These are phyloP conservation scores for Phylloporus sp. DNA, from an alignment of 768 basidiomycete species.

Conservation along the genomic window DNA sequence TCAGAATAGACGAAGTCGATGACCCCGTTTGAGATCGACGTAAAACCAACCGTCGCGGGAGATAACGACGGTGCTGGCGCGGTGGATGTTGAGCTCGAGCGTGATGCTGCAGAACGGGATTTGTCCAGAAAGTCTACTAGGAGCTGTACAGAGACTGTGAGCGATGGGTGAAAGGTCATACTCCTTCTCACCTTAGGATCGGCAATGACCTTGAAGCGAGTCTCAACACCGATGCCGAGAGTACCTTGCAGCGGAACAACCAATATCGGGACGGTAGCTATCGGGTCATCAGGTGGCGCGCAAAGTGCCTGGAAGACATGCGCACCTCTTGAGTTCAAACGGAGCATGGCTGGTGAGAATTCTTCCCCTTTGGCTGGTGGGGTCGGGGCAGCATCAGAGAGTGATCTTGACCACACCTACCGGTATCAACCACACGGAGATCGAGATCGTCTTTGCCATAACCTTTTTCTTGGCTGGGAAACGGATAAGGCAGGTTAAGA, in stretches of 20 bases:
- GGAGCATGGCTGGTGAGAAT: slow-evolving; percentile 67
- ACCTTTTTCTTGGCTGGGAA: slow-evolving; percentile 68
- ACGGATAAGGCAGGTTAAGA: not conserved
- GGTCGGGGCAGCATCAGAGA: not conserved
- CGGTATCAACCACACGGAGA: slow-evolving; percentile 61
- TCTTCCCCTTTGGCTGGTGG: slow-evolving; percentile 71
- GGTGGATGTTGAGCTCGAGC: slow-evolving; percentile 63
- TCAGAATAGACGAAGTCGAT: slow-evolving; percentile 60
- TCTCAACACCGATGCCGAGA: slow-evolving; percentile 63
- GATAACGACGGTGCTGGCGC: slow-evolving; percentile 74
- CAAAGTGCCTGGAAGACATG: slow-evolving; percentile 2
- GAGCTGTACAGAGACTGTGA: slow-evolving; percentile 38
- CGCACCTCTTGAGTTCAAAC: slow-evolving; percentile 73
- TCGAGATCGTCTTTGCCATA: slow-evolving; percentile 76
- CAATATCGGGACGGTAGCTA: slow-evolving; percentile 77
- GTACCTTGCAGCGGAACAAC: slow-evolving; percentile 82
- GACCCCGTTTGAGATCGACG: slow-evolving; percentile 24
- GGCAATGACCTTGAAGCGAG: slow-evolving; percentile 74
- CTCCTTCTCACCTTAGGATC: slow-evolving; percentile 53
- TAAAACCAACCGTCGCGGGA: slow-evolving; percentile 78
- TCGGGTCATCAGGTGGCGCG: not conserved
- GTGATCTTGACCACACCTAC: slow-evolving; percentile 31
- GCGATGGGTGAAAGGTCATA: not conserved
- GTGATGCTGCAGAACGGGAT: slow-evolving; percentile 67
- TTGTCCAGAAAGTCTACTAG: slow-evolving; percentile 82